Evolutionary conservation across 306 rosid species (phyloP), one percentile per base, ranked within the genome.

Genomic region (Begonia masoniana): DNA sequence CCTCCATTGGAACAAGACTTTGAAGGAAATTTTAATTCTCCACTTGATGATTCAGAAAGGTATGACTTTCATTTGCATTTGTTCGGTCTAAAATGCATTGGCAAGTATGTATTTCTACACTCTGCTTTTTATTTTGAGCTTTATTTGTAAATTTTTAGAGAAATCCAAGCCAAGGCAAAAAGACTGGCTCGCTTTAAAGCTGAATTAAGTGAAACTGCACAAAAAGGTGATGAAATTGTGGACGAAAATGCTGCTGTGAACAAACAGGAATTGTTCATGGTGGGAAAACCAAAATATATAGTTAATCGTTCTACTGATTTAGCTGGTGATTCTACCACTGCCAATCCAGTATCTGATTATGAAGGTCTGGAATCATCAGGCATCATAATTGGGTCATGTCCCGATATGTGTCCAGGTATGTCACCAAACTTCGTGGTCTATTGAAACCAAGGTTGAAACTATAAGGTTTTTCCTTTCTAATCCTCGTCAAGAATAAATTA

Each of bases 341-440:
- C 66, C 66, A 68, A 61, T 61, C 53, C 65, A 36, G 49, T 66
- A 62, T 54, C 76, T 50, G 92, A 91, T 65, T 23, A 52, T 73
- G 92, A 81, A 65, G 88, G 63, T 55, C 48, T 50, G 24, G 80
- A 72, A 16, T 35, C 76, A 13, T 77, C 94, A 71, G 73, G 69
- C 66, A 66, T 78, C 41, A 86, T 86, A 68, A 62, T 70, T 59
- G 99, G 96, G 62, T 52, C 65, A 60, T 91, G 99, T 69, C 83
- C 84, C 23, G 96, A 91, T 67, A 91, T 91, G 99, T 91, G 99
- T 70, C 99, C 99, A 49, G 96, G 99, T 83, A 76, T 63, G 67
- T 64, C 60, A 61, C 73, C 62, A 41, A 56, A 46, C 57, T 64
- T 66, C 36, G 50, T 59, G 50, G 43, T 77, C 51, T 56, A 51